Conservation (phyloP, 2,329 filamentous ascomycete species). For the Fusarium kyushuense region DNA sequence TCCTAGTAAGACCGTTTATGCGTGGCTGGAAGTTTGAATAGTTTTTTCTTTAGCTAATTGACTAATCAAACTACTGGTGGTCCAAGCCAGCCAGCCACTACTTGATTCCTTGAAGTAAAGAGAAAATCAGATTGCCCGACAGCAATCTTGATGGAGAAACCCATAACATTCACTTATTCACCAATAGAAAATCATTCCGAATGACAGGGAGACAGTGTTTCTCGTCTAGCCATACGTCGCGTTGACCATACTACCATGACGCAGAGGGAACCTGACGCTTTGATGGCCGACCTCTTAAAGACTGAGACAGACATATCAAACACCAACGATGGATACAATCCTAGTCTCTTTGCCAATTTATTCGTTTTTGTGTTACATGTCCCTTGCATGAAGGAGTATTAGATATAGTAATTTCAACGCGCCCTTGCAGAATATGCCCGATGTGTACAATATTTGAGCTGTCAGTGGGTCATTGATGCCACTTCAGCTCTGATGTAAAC, state of each 20-base stretch:
- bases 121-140: background rate
- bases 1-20: background rate
- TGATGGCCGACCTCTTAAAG: constrained; percentile 27
- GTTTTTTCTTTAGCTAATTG: background rate
- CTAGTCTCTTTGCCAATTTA: constrained; percentile 7
- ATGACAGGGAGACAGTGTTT: background rate
- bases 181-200: constrained; percentile 27
- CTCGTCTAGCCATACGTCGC: background rate
- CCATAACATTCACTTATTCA: background rate
- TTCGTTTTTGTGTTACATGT: constrained; percentile 16
- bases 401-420: constrained; percentile 7
- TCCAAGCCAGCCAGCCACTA: constrained; percentile 30
- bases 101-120: background rate
- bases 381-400: constrained; percentile 36
- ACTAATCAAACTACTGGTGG: constrained; percentile 1
- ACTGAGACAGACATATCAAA: constrained; percentile 11
- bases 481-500: constrained; percentile 11
- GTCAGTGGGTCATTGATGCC: constrained; percentile 21
- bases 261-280: constrained; percentile 5
- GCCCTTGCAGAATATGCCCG: constrained; percentile 19
- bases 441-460: background rate
- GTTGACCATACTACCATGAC: constrained; percentile 15
- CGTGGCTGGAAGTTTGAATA: background rate
- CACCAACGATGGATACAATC: background rate
- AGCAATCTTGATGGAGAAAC: background rate